phyloP scores from a whole-genome alignment of 139 green algal genomes.

The Chlamydomonas eustigma region DNA sequence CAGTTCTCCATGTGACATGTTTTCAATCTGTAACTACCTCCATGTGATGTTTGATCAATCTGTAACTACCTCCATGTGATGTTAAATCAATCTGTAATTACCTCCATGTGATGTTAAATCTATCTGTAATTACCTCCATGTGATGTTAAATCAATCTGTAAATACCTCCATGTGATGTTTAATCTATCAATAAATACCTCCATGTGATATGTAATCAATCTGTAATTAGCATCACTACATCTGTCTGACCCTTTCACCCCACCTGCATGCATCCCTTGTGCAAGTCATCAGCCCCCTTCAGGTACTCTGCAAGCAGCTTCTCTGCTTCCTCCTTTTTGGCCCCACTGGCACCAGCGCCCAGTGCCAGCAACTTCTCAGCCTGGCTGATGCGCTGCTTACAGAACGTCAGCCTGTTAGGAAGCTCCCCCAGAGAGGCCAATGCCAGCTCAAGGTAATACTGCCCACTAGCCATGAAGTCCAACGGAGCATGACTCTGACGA shows the following conservation, averaged over 20 bases:
- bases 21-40: no score
- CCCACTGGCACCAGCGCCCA: background rate
- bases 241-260: background rate
- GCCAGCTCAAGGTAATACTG: conserved; percentile 12
- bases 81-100: no score
- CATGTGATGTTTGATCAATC: no score
- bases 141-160: no score
- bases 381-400: conserved; percentile 23
- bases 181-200: no score
- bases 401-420: conserved; percentile 18
- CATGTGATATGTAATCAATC: no score
- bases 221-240: no score
- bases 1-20: no score
- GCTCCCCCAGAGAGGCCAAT: background rate
- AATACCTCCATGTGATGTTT: no score
- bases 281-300: background rate
- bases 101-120: no score
- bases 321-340: background rate
- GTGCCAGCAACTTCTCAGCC: conserved; percentile 13
- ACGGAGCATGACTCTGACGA: background rate
- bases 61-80: no score
- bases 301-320: background rate
- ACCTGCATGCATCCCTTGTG: background rate
- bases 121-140: no score
- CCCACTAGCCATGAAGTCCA: conserved; percentile 10